Evolutionary conservation across 345 rosid species (phyloP).

Genomic region (Lepidium sativum): DNA sequence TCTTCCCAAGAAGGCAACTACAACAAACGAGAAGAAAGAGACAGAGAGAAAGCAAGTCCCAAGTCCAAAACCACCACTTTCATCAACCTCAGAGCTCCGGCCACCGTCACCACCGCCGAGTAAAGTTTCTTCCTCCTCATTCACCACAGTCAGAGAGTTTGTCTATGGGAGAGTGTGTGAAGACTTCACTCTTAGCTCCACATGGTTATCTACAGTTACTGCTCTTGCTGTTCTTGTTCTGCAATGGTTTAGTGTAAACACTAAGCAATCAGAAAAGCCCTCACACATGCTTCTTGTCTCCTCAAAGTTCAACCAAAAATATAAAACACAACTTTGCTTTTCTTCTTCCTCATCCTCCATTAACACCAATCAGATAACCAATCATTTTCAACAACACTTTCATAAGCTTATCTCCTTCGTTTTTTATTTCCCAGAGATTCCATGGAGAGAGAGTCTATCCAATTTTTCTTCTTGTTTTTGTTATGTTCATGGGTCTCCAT

Average conservation of each 20-base stretch:
- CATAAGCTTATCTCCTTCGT: not conserved
- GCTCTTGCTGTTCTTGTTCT: constrained; percentile 23
- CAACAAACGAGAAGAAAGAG: constrained; percentile 22
- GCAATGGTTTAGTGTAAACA: constrained; percentile 45
- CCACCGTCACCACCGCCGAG: constrained; percentile 8
- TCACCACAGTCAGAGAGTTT: constrained; percentile 6
- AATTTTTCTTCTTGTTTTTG: constrained; percentile 29
- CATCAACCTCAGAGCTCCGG: constrained; percentile 16
- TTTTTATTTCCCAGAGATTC: constrained; percentile 6
- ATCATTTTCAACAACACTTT: constrained; percentile 1
- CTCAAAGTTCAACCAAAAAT: constrained; percentile 24
- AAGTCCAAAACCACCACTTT: constrained; percentile 13
- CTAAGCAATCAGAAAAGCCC: constrained; percentile 34
- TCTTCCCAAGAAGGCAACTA: constrained; percentile 21
- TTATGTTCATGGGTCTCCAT: constrained; percentile 29
- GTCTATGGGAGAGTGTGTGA: constrained; percentile 18
- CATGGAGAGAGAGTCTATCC: constrained; percentile 33
- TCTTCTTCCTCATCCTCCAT: constrained; percentile 8
- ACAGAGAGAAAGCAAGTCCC: constrained; percentile 12
- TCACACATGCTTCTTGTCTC: constrained; percentile 52
- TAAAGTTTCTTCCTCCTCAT: not conserved
- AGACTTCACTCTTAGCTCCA: constrained; percentile 28
- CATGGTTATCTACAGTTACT: constrained; percentile 35
- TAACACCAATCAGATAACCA: not conserved
- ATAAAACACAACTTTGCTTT: constrained; percentile 13